phyloP scores from a whole-genome alignment of 495 filamentous ascomycete species.

The Aspergillus indologenus region DNA sequence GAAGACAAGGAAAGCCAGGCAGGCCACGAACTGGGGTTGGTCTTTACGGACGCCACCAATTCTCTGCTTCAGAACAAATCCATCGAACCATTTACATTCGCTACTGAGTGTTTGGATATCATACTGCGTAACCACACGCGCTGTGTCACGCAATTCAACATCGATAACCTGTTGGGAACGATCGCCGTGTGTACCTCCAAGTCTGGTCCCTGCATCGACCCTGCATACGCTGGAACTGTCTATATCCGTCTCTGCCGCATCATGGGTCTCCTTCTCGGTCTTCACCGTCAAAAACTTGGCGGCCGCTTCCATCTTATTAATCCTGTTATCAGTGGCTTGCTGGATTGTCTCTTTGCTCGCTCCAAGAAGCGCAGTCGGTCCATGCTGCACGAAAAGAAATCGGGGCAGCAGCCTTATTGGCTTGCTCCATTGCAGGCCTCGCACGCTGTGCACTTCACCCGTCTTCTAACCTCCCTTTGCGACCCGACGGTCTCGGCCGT shows the following conservation, averaged over 20 bases:
- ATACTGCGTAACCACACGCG: constrained; percentile 54
- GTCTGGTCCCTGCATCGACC: constrained; percentile 33
- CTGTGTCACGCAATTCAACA: constrained; percentile 64
- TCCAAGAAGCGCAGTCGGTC: constrained; percentile 48
- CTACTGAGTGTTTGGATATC: constrained; percentile 51
- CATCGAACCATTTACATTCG: constrained; percentile 55
- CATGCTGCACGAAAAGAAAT: constrained; percentile 19
- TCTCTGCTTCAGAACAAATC: constrained; percentile 34
- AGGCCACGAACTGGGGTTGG: constrained; percentile 35
- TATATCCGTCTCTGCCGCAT: constrained; percentile 61
- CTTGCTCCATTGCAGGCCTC: constrained; percentile 41
- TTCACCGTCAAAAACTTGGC: constrained; percentile 62
- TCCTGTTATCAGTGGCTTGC: constrained; percentile 57
- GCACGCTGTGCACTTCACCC: constrained; percentile 62
- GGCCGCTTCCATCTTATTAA: constrained; percentile 71
- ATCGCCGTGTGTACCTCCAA: constrained; percentile 54
- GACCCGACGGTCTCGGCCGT: constrained; percentile 76
- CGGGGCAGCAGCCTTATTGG: constrained; percentile 41
- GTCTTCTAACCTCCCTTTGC: constrained; percentile 72
- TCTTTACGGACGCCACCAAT: constrained; percentile 33
- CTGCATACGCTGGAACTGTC: constrained; percentile 47
- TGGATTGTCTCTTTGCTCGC: constrained; percentile 60
- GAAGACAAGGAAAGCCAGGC: constrained; percentile 40
- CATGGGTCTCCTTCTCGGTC: constrained; percentile 51
- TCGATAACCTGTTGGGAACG: constrained; percentile 59